Evolutionary conservation across 371 early-diverging fungal genomes (phyloP), one percentile per base, ranked within the genome.

Genomic region (Mucor ambiguus): DNA sequence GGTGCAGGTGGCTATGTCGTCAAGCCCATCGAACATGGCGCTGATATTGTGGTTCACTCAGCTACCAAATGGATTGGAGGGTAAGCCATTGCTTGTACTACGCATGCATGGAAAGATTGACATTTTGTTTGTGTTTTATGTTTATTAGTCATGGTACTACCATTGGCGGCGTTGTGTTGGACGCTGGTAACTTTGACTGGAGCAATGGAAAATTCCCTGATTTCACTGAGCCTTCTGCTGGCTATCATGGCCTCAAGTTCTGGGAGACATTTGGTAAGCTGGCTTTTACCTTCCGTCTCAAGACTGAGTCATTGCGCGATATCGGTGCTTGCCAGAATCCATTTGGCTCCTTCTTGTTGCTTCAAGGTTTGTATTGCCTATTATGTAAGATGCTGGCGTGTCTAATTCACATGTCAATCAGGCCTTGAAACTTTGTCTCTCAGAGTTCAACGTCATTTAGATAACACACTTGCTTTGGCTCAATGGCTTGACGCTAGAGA

Each of bases 1-100:
- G 96, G 95, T 67, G 90, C 92, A 63, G 95, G 92, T 58, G 96
- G 95, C n/a, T 95, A 92, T 77, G 80, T 95, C 43, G 81, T 84
- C 33, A 86, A 82, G 14, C 96, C 96, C 18, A 89, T 96, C 68
- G 90, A 92, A 20, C 89, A 94, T 74, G 95, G 95, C 61, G 96
- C 96, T 24, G 95, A 96, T 78, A 95, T 96, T 72, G 89, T 96
- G 57, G 89, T 93, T 18, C 91, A 91, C 58, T 93, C 93, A 37
- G 92, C 96, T 14, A 96, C 95, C 35, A 95, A 95, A 80, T 96
- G 96, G 95, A 91, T 93, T 56, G 57, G 61, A 22, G 55, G 55
- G 52, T 93, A 92, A 67, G 93, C 91, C 32, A 91, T 89, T 33
- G 5, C 35, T 44, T 52, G 14, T 48, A 4, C 28, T 38, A 14